A percentile compares a stretch with the other conserved stretches of the same genome.
Evolutionary conservation across 148 eudicot species (phyloP).

Genomic region (Limonium bicolor): DNA sequence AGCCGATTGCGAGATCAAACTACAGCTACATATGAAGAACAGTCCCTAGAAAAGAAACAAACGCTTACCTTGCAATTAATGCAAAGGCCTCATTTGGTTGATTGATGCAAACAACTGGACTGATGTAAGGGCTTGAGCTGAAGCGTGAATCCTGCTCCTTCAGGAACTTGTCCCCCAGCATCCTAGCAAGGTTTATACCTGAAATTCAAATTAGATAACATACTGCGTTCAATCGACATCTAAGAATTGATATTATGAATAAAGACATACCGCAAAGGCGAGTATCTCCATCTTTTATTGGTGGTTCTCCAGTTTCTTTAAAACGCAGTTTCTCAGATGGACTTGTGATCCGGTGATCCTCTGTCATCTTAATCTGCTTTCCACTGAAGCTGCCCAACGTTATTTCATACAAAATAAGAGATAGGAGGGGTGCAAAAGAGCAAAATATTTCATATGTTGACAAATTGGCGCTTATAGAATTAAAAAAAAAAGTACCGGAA

Average conservation of each 20-base stretch:
- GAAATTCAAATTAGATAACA: background rate
- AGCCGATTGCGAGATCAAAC: background rate
- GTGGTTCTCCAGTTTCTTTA: conserved; percentile 56
- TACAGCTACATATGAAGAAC: background rate
- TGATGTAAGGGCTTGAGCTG: conserved; percentile 74
- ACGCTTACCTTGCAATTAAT: conserved; percentile 65
- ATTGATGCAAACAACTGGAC: conserved; percentile 50
- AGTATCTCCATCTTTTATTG: conserved; percentile 81
- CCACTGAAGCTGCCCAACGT: conserved; percentile 45
- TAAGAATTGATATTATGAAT: background rate
- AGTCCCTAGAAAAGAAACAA: background rate
- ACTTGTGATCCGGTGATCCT: conserved; percentile 82
- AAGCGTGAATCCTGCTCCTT: conserved; percentile 90
- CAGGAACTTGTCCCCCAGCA: conserved; percentile 91
- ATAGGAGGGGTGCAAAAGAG: too few species aligned
- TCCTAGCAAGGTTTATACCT: conserved; percentile 89
- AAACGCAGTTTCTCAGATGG: conserved; percentile 64
- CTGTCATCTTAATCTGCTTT: conserved; percentile 69
- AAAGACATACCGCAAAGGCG: conserved; percentile 56
- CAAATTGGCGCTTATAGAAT: background rate
- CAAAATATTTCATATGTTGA: background rate
- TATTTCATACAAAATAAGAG: background rate
- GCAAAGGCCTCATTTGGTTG: conserved; percentile 53
- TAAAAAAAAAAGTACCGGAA: background rate
- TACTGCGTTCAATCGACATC: background rate